Evolutionary conservation across 495 filamentous ascomycete species (phyloP).

Genomic region (Delitschia confertaspora): DNA sequence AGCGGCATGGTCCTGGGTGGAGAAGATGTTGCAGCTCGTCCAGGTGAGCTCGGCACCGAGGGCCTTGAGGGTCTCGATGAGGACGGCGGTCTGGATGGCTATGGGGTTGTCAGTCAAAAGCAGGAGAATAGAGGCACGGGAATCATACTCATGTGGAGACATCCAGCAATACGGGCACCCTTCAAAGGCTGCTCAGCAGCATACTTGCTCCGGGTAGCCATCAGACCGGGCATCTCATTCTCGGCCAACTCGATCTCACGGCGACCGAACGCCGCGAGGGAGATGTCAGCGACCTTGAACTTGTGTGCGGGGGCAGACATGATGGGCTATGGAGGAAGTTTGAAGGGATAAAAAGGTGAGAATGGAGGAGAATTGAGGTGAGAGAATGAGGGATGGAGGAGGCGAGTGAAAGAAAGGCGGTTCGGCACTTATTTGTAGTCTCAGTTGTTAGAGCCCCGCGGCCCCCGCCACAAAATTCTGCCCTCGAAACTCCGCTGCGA

Average conservation of each 20-base stretch:
- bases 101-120: slow-evolving; percentile 20
- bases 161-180: slow-evolving; percentile 85
- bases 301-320: slow-evolving; percentile 78
- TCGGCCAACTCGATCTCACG: slow-evolving; percentile 98
- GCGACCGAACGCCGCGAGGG: slow-evolving; percentile 94
- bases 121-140: not conserved
- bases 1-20: slow-evolving; percentile 96
- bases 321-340: slow-evolving; percentile 17
- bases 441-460: no score
- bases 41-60: slow-evolving; percentile 98
- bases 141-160: slow-evolving; percentile 88
- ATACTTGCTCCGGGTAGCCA: slow-evolving; percentile 90
- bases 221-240: slow-evolving; percentile 97
- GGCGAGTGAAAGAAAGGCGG: no score
- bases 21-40: slow-evolving; percentile 98
- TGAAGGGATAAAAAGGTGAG: not conserved
- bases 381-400: not conserved
- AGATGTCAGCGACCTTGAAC: slow-evolving; percentile 97
- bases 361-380: not conserved
- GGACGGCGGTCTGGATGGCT: slow-evolving; percentile 97
- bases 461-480: no score
- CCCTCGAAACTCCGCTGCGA: no score
- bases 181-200: slow-evolving; percentile 84
- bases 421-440: no score
- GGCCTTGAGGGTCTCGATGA: slow-evolving; percentile 90